A percentile compares a stretch with the other conserved stretches of the same genome.
Conservation (phyloP, 208 protist species). For the Trichomonas vaginalis region DNA sequence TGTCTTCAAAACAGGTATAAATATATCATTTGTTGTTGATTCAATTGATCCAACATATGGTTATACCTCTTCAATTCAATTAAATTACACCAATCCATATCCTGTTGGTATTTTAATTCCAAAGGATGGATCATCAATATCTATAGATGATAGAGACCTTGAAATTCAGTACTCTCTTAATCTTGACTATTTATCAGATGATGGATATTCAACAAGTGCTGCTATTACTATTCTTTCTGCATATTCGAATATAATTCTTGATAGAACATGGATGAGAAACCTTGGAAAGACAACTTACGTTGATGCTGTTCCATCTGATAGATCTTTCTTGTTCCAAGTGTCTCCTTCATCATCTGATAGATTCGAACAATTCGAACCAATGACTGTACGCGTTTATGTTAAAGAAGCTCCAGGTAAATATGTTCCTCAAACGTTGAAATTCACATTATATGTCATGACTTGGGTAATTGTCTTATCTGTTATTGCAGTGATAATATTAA, state of each 20-base stretch:
- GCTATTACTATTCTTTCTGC: not conserved
- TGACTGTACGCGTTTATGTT: not conserved
- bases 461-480: not conserved
- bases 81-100: not conserved
- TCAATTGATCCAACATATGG: not conserved
- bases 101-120: not conserved
- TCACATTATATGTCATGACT: not conserved
- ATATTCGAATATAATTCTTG: not conserved
- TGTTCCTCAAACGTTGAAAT: not conserved
- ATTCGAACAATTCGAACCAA: not conserved
- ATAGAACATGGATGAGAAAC: not conserved
- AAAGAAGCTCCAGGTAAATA: not conserved
- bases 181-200: not conserved
- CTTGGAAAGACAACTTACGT: not conserved
- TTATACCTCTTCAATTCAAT: not conserved
- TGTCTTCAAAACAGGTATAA: not conserved
- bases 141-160: not conserved
- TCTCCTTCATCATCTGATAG: not conserved
- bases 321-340: not conserved
- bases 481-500: not conserved
- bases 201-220: slow-evolving; percentile 12
- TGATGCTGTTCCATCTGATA: not conserved
- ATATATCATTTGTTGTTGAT: not conserved
- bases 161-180: not conserved
- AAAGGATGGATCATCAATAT: not conserved